Percentiles rank a stretch among this genome's conserved stretches.
Evolutionary conservation across 192 early-diverging fungal genomes (phyloP).

Genomic region (Gamsiella multidivaricata): DNA sequence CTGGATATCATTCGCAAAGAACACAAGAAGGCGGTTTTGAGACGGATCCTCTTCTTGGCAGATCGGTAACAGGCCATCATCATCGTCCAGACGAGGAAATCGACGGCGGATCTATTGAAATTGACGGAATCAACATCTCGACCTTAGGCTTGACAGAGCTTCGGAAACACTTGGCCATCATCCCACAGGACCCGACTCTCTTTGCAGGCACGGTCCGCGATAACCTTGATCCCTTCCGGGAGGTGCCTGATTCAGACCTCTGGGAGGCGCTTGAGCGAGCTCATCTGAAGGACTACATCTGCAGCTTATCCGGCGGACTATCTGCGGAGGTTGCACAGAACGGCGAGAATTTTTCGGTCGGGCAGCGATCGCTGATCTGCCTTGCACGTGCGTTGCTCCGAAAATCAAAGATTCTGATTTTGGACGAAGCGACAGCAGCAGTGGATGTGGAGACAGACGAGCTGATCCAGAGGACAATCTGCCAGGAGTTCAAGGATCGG

Average conservation of each 20-base stretch:
- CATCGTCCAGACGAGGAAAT: constrained; percentile 5
- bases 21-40: not conserved
- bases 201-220: constrained; percentile 69
- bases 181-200: constrained; percentile 80
- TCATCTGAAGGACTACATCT: constrained; percentile 65
- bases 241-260: constrained; percentile 67
- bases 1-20: constrained; percentile 22
- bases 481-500: constrained; percentile 73
- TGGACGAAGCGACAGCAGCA: constrained; percentile 60
- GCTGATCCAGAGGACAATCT: constrained; percentile 88
- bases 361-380: constrained; percentile 85
- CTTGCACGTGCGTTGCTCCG: constrained; percentile 83
- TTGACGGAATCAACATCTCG: constrained; percentile 84
- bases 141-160: constrained; percentile 76
- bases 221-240: constrained; percentile 82
- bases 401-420: constrained; percentile 60
- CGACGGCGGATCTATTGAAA: constrained; percentile 68
- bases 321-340: constrained; percentile 65
- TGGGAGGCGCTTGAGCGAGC: constrained; percentile 75
- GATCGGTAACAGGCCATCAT: not conserved
- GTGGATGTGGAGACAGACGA: constrained; percentile 89
- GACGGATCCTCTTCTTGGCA: constrained; percentile 4
- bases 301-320: constrained; percentile 42
- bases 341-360: constrained; percentile 81
- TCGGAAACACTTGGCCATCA: constrained; percentile 74